phyloP scores from a whole-genome alignment of 768 basidiomycete genomes.

The Pleurotus pulmonarius region DNA sequence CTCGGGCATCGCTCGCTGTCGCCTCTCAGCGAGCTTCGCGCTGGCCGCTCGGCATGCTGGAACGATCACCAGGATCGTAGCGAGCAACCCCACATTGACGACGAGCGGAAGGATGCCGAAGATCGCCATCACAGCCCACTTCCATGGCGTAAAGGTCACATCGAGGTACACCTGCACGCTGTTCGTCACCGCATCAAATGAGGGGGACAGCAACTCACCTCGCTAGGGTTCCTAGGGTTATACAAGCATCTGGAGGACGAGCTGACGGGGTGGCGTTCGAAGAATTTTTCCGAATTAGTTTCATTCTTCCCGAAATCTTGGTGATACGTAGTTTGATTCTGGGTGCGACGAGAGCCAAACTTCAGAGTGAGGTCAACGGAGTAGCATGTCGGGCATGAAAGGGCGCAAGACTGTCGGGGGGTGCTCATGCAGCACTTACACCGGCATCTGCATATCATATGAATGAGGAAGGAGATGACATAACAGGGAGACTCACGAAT shows the following conservation, averaged over 20 bases:
- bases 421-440: conserved; percentile 13
- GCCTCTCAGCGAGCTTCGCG: not conserved
- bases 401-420: conserved; percentile 6
- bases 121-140: conserved; percentile 14
- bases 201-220: not conserved
- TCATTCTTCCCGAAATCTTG: conserved; percentile 14
- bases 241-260: conserved; percentile 14
- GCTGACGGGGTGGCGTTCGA: conserved; percentile 6
- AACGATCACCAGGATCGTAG: not conserved
- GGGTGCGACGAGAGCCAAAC: not conserved
- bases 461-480: too few species aligned
- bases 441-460: conserved; percentile 9
- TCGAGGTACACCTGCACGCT: conserved; percentile 7
- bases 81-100: conserved; percentile 7
- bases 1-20: too few species aligned
- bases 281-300: conserved; percentile 4
- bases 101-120: conserved; percentile 15
- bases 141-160: conserved; percentile 14
- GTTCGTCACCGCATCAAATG: not conserved
- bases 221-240: conserved; percentile 9
- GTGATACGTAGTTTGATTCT: not conserved
- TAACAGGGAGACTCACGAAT: not conserved
- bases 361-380: conserved; percentile 9
- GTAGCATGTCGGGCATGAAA: conserved; percentile 15
- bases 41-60: not conserved